Evolutionary conservation across 2,329 filamentous ascomycete species (phyloP).

Genomic region (Pseudogymnoascus sp.): DNA sequence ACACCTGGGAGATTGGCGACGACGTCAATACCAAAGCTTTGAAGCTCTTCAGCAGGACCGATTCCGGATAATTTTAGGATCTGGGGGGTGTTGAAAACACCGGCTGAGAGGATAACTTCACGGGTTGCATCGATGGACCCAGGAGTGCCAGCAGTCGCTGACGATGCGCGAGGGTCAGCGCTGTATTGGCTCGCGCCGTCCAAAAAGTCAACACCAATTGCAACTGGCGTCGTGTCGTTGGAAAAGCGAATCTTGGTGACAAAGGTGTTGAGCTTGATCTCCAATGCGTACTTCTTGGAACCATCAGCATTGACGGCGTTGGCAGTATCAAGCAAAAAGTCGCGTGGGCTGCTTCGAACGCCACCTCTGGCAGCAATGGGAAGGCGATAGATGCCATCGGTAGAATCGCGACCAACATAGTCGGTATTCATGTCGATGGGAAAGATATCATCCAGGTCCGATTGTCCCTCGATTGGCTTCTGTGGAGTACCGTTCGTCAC

Average conservation of each 20-base stretch:
- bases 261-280: constrained; percentile 22
- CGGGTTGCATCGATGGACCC: constrained; percentile 27
- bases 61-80: constrained; percentile 39
- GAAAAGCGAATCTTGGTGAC: constrained; percentile 37
- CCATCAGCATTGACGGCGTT: constrained; percentile 19
- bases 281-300: constrained; percentile 19
- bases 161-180: constrained; percentile 32
- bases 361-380: constrained; percentile 17
- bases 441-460: constrained; percentile 13
- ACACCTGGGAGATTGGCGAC: constrained; percentile 47
- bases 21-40: constrained; percentile 38
- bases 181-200: constrained; percentile 35
- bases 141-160: constrained; percentile 19
- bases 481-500: constrained; percentile 14
- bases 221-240: constrained; percentile 27
- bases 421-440: constrained; percentile 22
- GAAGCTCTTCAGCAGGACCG: constrained; percentile 32
- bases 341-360: constrained; percentile 18
- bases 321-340: constrained; percentile 22
- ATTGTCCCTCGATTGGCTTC: constrained; percentile 9
- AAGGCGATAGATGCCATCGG: constrained; percentile 21
- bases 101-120: constrained; percentile 41
- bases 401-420: constrained; percentile 15
- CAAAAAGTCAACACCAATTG: constrained; percentile 37
- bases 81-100: constrained; percentile 38